Evolutionary conservation across 1,284 basidiomycete genomes (phyloP).

Genomic region (Cutaneotrichosporon mucoides): DNA sequence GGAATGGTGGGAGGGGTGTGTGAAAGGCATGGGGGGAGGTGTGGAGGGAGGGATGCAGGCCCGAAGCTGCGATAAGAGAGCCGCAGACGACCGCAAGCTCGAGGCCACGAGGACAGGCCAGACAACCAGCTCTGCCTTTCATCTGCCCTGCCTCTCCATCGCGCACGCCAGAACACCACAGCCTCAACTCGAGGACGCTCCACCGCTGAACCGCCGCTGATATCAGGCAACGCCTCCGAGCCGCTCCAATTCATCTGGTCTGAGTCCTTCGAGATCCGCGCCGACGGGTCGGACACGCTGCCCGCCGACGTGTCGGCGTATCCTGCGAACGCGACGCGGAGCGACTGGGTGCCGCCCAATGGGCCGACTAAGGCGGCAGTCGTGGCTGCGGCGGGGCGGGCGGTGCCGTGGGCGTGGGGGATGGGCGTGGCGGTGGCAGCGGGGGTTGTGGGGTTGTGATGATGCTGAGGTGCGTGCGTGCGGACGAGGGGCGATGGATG

Average conservation of each 20-base stretch:
- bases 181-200: too few relatives aligned
- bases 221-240: background rate
- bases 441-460: background rate
- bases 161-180: too few relatives aligned
- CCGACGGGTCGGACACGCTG: background rate
- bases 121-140: too few relatives aligned
- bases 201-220: background rate
- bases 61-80: too few relatives aligned
- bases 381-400: background rate
- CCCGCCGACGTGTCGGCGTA: background rate
- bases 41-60: too few relatives aligned
- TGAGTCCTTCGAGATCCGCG: background rate
- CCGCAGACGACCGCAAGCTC: too few relatives aligned
- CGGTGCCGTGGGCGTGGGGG: too few relatives aligned
- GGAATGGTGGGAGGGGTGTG: background rate
- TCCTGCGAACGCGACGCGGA: background rate
- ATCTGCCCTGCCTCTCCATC: too few relatives aligned
- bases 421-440: background rate
- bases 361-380: background rate
- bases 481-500: background rate
- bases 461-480: background rate
- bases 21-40: background rate
- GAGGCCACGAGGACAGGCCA: too few relatives aligned
- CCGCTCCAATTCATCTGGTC: background rate
- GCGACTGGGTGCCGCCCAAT: background rate